phyloP scores from a whole-genome alignment of 2,329 filamentous ascomycete genomes.

The Didymella keratinophila region DNA sequence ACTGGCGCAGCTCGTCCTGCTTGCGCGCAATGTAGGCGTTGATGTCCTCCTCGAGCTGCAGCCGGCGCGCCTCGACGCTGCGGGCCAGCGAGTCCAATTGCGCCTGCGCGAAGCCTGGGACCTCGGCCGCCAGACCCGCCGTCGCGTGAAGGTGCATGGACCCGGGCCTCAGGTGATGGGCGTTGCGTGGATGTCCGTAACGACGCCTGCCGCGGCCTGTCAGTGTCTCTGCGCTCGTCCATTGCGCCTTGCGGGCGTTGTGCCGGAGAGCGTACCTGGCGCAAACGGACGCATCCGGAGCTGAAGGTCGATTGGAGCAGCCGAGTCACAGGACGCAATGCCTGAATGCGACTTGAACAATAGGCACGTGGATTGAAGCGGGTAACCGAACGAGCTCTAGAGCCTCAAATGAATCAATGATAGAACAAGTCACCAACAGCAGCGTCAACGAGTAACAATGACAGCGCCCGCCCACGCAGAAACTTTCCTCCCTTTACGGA shows the following conservation, averaged over 20 bases:
- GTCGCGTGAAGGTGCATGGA: constrained; percentile 44
- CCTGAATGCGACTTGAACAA: neutral
- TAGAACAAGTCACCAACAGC: neutral
- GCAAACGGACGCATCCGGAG: constrained; percentile 43
- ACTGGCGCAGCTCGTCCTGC: constrained; percentile 43
- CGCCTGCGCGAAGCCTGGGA: constrained; percentile 41
- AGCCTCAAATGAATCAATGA: neutral
- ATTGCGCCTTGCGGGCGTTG: constrained; percentile 24
- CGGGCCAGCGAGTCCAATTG: constrained; percentile 44
- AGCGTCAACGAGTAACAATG: neutral
- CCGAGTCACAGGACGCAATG: constrained; percentile 26
- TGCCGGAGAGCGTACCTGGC: constrained; percentile 36
- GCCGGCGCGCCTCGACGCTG: constrained; percentile 46
- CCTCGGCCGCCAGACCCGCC: constrained; percentile 41
- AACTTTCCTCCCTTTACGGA: constrained; percentile 13
- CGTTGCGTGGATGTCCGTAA: constrained; percentile 3
- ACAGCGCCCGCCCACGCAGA: constrained; percentile 6
- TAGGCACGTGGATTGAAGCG: neutral
- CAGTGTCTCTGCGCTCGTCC: constrained; percentile 45
- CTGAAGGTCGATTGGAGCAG: constrained; percentile 27
- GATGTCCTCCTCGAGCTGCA: constrained; percentile 49
- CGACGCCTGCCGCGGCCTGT: constrained; percentile 29
- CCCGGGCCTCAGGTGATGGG: constrained; percentile 16
- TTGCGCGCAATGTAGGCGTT: constrained; percentile 43
- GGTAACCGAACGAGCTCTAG: neutral